These are phyloP conservation scores for Plasmodium vivax DNA, from an alignment of 169 alveolate genomes.

Conservation along the genomic window DNA sequence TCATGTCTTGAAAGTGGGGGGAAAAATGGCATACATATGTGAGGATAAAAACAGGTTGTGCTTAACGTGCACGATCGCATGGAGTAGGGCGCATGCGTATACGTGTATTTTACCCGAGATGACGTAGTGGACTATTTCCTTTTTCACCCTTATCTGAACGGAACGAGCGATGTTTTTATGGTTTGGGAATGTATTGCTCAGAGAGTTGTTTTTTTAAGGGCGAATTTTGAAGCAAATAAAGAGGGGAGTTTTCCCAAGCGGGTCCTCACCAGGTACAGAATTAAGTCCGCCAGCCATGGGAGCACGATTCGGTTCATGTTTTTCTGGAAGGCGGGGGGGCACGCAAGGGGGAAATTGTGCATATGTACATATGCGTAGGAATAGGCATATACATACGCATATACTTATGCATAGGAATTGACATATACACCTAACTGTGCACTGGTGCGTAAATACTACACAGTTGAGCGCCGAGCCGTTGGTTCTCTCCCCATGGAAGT, in stretches of 20 bases:
- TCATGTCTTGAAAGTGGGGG: slow-evolving; percentile 24
- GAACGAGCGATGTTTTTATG: background rate
- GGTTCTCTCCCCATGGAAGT: background rate
- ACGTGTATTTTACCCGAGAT: slow-evolving; percentile 24
- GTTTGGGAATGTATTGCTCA: background rate
- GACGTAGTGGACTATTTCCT: slow-evolving; percentile 26
- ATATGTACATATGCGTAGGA: background rate
- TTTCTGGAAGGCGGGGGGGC: slow-evolving; percentile 19
- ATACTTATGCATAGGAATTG: background rate
- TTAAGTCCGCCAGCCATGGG: slow-evolving; percentile 42
- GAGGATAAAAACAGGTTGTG: background rate
- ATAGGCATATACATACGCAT: too few species aligned
- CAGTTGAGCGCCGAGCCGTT: background rate
- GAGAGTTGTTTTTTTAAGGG: background rate
- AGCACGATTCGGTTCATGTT: slow-evolving; percentile 3
- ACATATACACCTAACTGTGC: background rate
- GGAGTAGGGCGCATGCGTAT: background rate
- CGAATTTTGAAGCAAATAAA: slow-evolving; percentile 4
- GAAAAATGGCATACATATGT: background rate
- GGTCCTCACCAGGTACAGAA: slow-evolving; percentile 35
- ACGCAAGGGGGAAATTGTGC: background rate
- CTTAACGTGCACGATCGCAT: background rate
- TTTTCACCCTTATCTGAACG: slow-evolving; percentile 33
- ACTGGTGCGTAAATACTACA: background rate
- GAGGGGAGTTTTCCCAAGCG: background rate